Evolutionary conservation across 1,284 basidiomycete species (phyloP).

Genomic region (Puccinia triticina): DNA sequence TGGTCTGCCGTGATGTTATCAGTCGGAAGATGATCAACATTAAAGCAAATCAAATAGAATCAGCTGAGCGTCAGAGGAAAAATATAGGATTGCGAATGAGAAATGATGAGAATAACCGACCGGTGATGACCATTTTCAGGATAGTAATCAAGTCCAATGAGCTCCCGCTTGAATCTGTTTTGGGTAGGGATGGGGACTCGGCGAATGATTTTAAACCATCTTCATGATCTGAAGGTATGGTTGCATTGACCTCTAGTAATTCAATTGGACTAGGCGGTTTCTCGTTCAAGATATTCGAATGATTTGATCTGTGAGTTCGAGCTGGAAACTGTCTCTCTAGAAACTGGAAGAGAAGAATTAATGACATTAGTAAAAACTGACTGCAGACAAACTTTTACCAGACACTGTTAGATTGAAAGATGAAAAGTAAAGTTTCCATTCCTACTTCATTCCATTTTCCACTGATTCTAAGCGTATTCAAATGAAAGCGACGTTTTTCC

Average conservation of each 20-base stretch:
- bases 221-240: slow-evolving; percentile 3
- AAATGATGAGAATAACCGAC: slow-evolving; percentile 17
- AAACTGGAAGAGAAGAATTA: neutral
- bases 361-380: neutral
- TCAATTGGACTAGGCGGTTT: slow-evolving; percentile 27
- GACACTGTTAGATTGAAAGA: neutral
- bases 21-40: neutral
- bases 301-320: neutral
- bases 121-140: slow-evolving; percentile 43
- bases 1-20: slow-evolving; percentile 17
- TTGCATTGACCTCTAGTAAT: slow-evolving; percentile 30
- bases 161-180: slow-evolving; percentile 1
- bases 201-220: slow-evolving; percentile 24
- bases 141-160: slow-evolving; percentile 32
- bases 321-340: slow-evolving; percentile 31
- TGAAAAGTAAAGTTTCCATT: neutral
- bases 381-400: neutral
- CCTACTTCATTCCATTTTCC: slow-evolving; percentile 51
- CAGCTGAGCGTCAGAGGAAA: neutral
- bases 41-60: neutral
- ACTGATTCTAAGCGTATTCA: neutral
- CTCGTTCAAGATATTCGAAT: slow-evolving; percentile 3
- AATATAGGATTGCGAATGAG: neutral
- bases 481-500: neutral
- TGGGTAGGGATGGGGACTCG: neutral